These are phyloP conservation scores for Mycena metata DNA, from an alignment of 768 basidiomycete genomes.

Conservation along the genomic window DNA sequence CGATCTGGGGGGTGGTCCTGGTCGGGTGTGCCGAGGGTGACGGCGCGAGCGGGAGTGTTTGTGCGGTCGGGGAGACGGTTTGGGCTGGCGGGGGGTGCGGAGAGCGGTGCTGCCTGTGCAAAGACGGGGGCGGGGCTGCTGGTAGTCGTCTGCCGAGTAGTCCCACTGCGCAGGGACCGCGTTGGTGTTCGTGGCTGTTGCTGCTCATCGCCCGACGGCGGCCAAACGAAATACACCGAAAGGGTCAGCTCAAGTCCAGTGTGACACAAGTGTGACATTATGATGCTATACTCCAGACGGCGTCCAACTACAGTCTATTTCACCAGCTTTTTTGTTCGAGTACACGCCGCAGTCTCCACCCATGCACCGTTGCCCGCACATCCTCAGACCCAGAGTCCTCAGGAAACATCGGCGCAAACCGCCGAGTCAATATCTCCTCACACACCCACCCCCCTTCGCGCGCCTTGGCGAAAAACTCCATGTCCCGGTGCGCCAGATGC, in stretches of 20 bases:
- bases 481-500: slow-evolving; percentile 83
- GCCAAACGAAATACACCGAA: slow-evolving; percentile 16
- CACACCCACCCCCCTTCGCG: slow-evolving; percentile 76
- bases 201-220: slow-evolving; percentile 35
- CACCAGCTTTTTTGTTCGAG: too few species aligned
- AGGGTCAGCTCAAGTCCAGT: too few species aligned
- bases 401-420: slow-evolving; percentile 88
- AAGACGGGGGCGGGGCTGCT: slow-evolving; percentile 15
- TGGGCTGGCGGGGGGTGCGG: slow-evolving; percentile 27
- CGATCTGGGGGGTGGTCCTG: slow-evolving; percentile 11
- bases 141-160: background rate
- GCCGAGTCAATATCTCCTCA: slow-evolving; percentile 74
- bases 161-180: slow-evolving; percentile 12
- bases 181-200: slow-evolving; percentile 38
- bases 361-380: slow-evolving; percentile 86
- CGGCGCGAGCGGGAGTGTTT: slow-evolving; percentile 20
- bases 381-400: slow-evolving; percentile 86
- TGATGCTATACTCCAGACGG: too few species aligned
- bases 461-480: slow-evolving; percentile 84
- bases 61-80: slow-evolving; percentile 28
- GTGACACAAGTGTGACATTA: too few species aligned
- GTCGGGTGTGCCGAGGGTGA: slow-evolving; percentile 23
- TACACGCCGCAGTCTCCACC: slow-evolving; percentile 78
- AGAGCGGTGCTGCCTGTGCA: background rate
- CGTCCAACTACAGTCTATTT: too few species aligned